A percentile compares a stretch with the other conserved stretches of the same genome.
Evolutionary conservation across 2,329 filamentous ascomycete species (phyloP).

Genomic region (Calonectria pteridis): DNA sequence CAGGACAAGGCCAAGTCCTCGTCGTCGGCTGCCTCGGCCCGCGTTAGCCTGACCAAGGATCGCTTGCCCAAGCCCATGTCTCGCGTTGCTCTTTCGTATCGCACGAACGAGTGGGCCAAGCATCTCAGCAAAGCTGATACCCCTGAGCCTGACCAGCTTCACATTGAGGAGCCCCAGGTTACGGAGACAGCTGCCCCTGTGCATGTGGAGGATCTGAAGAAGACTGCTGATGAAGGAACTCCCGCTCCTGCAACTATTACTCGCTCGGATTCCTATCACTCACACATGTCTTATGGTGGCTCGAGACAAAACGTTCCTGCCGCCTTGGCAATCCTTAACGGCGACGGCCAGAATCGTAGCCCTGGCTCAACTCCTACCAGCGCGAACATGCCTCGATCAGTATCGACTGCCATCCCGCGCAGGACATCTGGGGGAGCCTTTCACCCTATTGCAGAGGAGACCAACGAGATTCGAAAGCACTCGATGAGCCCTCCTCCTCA

Average conservation of each 20-base stretch:
- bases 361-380: conserved; percentile 37
- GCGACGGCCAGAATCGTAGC: conserved; percentile 38
- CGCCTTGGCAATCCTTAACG: conserved; percentile 41
- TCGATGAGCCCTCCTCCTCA: conserved; percentile 37
- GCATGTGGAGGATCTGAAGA: conserved; percentile 73
- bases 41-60: conserved; percentile 67
- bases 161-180: conserved; percentile 54
- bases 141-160: conserved; percentile 74
- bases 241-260: conserved; percentile 47
- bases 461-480: conserved; percentile 22
- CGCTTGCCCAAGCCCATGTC: conserved; percentile 79
- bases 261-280: conserved; percentile 47
- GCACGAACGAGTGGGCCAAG: conserved; percentile 97
- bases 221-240: conserved; percentile 68
- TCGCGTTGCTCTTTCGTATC: conserved; percentile 82
- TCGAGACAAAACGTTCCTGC: conserved; percentile 41
- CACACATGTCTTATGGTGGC: conserved; percentile 36
- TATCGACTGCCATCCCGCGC: conserved; percentile 40
- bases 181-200: conserved; percentile 71
- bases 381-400: conserved; percentile 34
- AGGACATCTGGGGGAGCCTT: conserved; percentile 47
- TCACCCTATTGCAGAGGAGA: conserved; percentile 61
- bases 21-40: conserved; percentile 57
- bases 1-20: conserved; percentile 55
- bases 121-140: conserved; percentile 83